A percentile compares a stretch with the other conserved stretches of the same genome.
Conservation (phyloP, 306 rosid species). For the Lagenaria siceraria region DNA sequence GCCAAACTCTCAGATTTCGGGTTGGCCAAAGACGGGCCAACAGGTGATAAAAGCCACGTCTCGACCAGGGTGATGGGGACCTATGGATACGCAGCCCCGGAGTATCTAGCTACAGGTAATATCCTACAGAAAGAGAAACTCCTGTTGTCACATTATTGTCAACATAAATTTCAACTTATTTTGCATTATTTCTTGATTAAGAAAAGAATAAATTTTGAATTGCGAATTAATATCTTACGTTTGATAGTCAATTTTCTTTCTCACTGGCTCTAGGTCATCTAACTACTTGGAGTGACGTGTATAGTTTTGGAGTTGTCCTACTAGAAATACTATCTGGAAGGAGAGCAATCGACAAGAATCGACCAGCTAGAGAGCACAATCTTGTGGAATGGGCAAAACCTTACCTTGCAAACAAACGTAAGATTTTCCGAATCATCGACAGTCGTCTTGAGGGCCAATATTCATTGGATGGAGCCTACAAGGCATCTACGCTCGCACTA, state of each 20-base stretch:
- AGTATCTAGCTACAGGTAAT: slow-evolving; percentile 53
- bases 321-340: slow-evolving; percentile 52
- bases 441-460: slow-evolving; percentile 58
- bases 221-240: not conserved
- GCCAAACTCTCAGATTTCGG: slow-evolving; percentile 70
- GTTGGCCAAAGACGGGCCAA: slow-evolving; percentile 66
- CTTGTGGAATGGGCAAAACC: slow-evolving; percentile 63
- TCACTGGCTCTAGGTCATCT: slow-evolving; percentile 34
- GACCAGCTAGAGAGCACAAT: slow-evolving; percentile 47
- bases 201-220: not conserved
- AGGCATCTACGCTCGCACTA: slow-evolving; percentile 31
- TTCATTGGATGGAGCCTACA: slow-evolving; percentile 28
- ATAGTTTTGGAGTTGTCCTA: slow-evolving; percentile 55
- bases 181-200: not conserved
- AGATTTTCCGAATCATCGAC: slow-evolving; percentile 34
- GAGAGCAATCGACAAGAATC: slow-evolving; percentile 49
- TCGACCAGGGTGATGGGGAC: slow-evolving; percentile 62
- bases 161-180: not conserved
- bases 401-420: slow-evolving; percentile 38
- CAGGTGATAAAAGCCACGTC: slow-evolving; percentile 55
- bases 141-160: not conserved
- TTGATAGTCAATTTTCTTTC: not conserved
- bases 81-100: slow-evolving; percentile 53
- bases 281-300: slow-evolving; percentile 50
- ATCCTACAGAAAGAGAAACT: not conserved